A percentile compares a stretch with the other conserved stretches of the same genome.
Conservation (phyloP, 139 green algal genomes). For the Tetradesmus obliquus region DNA sequence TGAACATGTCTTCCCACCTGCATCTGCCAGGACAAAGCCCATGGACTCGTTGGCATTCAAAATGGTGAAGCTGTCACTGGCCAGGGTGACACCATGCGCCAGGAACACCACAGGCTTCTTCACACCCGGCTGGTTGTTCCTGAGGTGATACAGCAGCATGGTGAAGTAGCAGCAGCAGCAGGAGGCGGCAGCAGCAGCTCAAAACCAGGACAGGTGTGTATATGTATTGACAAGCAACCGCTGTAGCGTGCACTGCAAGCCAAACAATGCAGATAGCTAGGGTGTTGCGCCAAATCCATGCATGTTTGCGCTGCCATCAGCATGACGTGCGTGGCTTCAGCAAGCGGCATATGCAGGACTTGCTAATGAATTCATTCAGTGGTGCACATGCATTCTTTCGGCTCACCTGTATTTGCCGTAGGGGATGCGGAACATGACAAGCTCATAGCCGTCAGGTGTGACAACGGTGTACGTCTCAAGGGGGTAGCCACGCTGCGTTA, state of each 20-base stretch:
- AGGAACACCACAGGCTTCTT: constrained; percentile 71
- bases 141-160: background rate
- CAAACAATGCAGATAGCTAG: too few species aligned
- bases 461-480: constrained; percentile 67
- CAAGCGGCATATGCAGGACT: background rate
- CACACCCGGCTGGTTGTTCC: background rate
- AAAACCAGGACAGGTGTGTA: background rate
- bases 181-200: background rate
- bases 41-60: constrained; percentile 69
- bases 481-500: constrained; percentile 62
- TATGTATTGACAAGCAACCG: constrained; percentile 40
- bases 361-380: background rate
- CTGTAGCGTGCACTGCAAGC: too few species aligned
- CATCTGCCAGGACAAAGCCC: constrained; percentile 85
- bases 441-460: constrained; percentile 71
- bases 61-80: constrained; percentile 76
- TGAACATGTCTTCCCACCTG: too few species aligned
- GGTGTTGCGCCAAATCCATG: too few species aligned
- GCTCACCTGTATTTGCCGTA: constrained; percentile 53
- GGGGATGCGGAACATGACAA: constrained; percentile 63
- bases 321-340: background rate
- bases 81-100: constrained; percentile 82
- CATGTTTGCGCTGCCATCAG: background rate
- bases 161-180: constrained; percentile 61
- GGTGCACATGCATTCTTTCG: background rate